Conservation (phyloP, 2,329 filamentous ascomycete species). For the Botryosphaeria dothidea region DNA sequence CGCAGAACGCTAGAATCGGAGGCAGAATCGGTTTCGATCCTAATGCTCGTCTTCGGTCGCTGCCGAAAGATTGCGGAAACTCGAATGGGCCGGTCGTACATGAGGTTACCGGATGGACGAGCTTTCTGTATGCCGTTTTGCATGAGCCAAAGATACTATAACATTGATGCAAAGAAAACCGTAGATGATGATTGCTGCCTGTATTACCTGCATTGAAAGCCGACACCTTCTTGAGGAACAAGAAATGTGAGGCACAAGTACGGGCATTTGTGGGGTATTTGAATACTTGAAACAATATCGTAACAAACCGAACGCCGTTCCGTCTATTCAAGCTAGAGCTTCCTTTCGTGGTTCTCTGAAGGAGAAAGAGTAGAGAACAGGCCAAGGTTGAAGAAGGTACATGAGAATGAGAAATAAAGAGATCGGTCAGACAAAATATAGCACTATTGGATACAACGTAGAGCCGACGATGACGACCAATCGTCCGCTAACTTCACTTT, state of each 20-base stretch:
- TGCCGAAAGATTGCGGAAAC: background rate
- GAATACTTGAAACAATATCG: background rate
- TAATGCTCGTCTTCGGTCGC: background rate
- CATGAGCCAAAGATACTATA: no score
- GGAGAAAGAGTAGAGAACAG: background rate
- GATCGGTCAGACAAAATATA: background rate
- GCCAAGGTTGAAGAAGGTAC: background rate
- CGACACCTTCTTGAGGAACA: background rate
- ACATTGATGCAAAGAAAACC: no score
- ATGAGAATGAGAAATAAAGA: background rate
- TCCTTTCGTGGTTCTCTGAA: background rate
- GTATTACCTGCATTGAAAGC: background rate
- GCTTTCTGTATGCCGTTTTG: no score
- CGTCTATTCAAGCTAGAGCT: background rate
- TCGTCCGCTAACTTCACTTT: background rate
- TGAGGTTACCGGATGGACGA: no score
- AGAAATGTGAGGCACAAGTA: background rate
- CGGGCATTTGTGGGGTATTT: background rate
- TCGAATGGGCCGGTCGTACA: background rate
- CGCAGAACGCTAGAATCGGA: background rate
- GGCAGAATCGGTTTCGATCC: background rate
- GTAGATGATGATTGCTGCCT: no score
- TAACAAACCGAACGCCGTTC: slow-evolving; percentile 3
- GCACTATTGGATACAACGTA: background rate
- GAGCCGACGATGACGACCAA: background rate